Conservation (phyloP, 129 eudicot genomes). For the Escallonia herrerae region DNA sequence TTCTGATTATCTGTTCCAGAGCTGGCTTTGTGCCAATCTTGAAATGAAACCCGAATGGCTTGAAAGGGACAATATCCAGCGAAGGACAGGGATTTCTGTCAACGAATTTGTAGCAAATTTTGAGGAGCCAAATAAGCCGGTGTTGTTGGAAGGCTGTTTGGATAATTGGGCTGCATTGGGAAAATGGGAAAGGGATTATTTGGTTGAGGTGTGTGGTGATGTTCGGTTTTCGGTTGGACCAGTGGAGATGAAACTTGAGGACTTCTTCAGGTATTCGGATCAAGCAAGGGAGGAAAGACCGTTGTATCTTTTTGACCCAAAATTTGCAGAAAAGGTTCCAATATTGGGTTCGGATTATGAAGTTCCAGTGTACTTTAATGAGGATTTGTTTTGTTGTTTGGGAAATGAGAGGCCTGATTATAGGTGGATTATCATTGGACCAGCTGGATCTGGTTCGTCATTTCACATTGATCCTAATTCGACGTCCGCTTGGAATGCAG, state of each 20-base stretch:
- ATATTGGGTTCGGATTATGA: slow-evolving; percentile 58
- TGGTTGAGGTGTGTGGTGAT: slow-evolving; percentile 49
- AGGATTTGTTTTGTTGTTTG: slow-evolving; percentile 82
- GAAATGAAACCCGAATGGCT: slow-evolving; percentile 95
- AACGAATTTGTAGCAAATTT: slow-evolving; percentile 64
- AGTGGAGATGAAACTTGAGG: slow-evolving; percentile 66
- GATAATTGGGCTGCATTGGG: slow-evolving; percentile 61
- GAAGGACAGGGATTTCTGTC: slow-evolving; percentile 71
- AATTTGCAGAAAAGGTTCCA: slow-evolving; percentile 71
- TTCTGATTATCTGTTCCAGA: slow-evolving; percentile 94
- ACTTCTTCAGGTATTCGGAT: slow-evolving; percentile 68
- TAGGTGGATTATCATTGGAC: slow-evolving; percentile 94
- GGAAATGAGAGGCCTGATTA: slow-evolving; percentile 93
- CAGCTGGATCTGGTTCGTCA: slow-evolving; percentile 96
- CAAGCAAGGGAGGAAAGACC: slow-evolving; percentile 85
- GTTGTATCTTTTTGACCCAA: slow-evolving; percentile 89
- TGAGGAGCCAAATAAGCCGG: slow-evolving; percentile 90
- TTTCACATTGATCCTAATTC: slow-evolving; percentile 98
- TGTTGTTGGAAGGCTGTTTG: slow-evolving; percentile 89
- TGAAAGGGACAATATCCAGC: slow-evolving; percentile 59
- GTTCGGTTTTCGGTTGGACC: slow-evolving; percentile 75
- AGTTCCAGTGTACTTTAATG: slow-evolving; percentile 66
- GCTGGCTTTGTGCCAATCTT: slow-evolving; percentile 97
- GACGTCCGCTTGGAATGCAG: slow-evolving; percentile 98
- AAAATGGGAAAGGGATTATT: slow-evolving; percentile 78